Conservation (phyloP, 2,329 filamentous ascomycete genomes). For the Aciculosporium take region DNA sequence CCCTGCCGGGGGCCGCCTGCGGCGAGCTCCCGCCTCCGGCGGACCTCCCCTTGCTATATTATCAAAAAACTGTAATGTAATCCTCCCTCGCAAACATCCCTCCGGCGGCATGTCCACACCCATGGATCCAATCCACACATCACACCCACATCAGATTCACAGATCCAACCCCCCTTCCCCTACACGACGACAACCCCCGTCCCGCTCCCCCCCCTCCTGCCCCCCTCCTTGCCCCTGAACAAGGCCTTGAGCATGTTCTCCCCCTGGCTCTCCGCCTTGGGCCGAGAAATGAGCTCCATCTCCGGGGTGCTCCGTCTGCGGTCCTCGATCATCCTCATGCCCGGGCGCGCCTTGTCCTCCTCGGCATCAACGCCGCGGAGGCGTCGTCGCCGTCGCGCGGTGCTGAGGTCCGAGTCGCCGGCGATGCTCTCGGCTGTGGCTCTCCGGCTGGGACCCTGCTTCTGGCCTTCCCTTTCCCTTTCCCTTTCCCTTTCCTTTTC, state of each 20-base stretch:
- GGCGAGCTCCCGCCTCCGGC: too few species aligned
- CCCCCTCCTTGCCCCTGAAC: slow-evolving; percentile 42
- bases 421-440: slow-evolving; percentile 10
- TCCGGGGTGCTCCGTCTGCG: slow-evolving; percentile 19
- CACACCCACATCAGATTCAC: neutral
- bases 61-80: too few species aligned
- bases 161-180: neutral
- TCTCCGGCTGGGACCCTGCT: slow-evolving; percentile 6
- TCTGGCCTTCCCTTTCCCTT: slow-evolving; percentile 4
- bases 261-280: slow-evolving; percentile 31
- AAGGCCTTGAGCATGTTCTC: slow-evolving; percentile 43
- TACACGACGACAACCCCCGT: slow-evolving; percentile 18
- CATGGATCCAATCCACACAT: too few species aligned
- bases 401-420: slow-evolving; percentile 24
- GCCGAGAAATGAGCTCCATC: slow-evolving; percentile 27
- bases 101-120: too few species aligned
- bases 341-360: neutral
- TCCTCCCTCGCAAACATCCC: too few species aligned
- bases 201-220: slow-evolving; percentile 25
- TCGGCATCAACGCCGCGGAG: too few species aligned
- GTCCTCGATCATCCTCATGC: slow-evolving; percentile 24
- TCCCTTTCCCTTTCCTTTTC: slow-evolving; percentile 12
- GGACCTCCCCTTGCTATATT: too few species aligned
- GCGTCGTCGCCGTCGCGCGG: slow-evolving; percentile 21
- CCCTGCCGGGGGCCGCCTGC: too few species aligned